These are phyloP conservation scores for Porphyrellus cyaneotinctus DNA, from an alignment of 768 basidiomycete genomes.

Conservation along the genomic window DNA sequence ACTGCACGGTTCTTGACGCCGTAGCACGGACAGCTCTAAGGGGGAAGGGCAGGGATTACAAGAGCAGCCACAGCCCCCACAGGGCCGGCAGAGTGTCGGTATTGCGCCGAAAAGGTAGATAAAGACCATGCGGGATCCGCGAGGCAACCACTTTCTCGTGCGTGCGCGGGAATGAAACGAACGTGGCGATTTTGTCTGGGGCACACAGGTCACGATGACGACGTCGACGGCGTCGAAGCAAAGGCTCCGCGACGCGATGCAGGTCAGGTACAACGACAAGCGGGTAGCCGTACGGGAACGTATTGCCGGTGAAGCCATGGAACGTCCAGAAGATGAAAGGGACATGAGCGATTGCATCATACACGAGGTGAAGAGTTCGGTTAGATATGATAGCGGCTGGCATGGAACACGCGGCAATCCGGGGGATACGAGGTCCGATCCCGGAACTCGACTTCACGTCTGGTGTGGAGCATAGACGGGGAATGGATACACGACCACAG, in stretches of 20 bases:
- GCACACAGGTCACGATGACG: slow-evolving; percentile 24
- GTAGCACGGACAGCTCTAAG: slow-evolving; percentile 16
- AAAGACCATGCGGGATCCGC: slow-evolving; percentile 28
- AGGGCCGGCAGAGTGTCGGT: slow-evolving; percentile 13
- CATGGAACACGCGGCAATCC: slow-evolving; percentile 11
- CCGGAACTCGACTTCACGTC: slow-evolving; percentile 15
- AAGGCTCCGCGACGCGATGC: slow-evolving; percentile 15
- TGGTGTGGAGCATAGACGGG: slow-evolving; percentile 1
- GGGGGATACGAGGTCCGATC: slow-evolving; percentile 22
- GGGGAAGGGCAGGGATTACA: slow-evolving; percentile 3
- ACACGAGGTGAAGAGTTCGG: slow-evolving; percentile 14
- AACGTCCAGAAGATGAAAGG: slow-evolving; percentile 10
- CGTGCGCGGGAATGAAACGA: slow-evolving; percentile 30
- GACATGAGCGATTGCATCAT: slow-evolving; percentile 10
- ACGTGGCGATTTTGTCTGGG: slow-evolving; percentile 9
- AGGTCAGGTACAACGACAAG: slow-evolving; percentile 19
- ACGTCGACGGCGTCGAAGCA: slow-evolving; percentile 9
- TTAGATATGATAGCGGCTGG: slow-evolving; percentile 26
- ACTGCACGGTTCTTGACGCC: not conserved
- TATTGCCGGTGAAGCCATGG: slow-evolving; percentile 3
- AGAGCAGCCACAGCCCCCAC: slow-evolving; percentile 17
- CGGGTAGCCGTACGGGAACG: slow-evolving; percentile 7
- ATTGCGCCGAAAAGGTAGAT: slow-evolving; percentile 15
- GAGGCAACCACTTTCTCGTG: slow-evolving; percentile 20
- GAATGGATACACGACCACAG: slow-evolving; percentile 14